Evolutionary conservation across 78 protist genomes (phyloP).

Genomic region (Chrysochromulina tobinii): DNA sequence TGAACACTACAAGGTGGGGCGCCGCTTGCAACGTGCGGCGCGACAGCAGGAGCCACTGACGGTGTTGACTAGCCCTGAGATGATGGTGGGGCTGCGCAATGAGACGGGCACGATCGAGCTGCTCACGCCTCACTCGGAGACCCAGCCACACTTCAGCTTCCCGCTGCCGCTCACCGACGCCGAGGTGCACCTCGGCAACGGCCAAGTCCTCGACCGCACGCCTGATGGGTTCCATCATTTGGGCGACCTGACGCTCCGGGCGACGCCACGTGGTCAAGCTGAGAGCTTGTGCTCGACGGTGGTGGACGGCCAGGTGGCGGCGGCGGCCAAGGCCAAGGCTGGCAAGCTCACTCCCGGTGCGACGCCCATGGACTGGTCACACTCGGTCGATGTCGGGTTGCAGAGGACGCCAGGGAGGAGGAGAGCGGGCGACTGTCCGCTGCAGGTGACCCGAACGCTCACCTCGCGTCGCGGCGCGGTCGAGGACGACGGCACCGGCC

Average conservation of each 20-base stretch:
- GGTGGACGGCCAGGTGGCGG: background rate
- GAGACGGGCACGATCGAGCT: slow-evolving; percentile 15
- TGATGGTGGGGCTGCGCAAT: background rate
- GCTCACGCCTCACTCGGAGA: background rate
- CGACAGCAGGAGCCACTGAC: background rate
- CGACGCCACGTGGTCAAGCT: no score
- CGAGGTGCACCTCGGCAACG: background rate
- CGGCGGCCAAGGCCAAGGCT: background rate
- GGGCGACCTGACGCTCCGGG: background rate
- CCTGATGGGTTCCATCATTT: background rate
- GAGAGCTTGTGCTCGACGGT: background rate
- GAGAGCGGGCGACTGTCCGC: no score
- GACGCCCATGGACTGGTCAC: no score
- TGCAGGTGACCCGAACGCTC: no score
- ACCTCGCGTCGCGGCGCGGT: no score
- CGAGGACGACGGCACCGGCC: no score
- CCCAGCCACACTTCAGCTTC: background rate
- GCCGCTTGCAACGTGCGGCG: background rate
- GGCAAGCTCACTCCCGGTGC: no score
- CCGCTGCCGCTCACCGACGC: background rate
- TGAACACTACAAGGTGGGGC: background rate
- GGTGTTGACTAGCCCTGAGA: background rate
- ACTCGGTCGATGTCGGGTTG: no score
- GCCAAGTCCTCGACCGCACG: background rate
- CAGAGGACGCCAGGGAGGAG: no score